These are phyloP conservation scores for Alloascoidea africana DNA, from an alignment of 805 yeast species.

Conservation along the genomic window DNA sequence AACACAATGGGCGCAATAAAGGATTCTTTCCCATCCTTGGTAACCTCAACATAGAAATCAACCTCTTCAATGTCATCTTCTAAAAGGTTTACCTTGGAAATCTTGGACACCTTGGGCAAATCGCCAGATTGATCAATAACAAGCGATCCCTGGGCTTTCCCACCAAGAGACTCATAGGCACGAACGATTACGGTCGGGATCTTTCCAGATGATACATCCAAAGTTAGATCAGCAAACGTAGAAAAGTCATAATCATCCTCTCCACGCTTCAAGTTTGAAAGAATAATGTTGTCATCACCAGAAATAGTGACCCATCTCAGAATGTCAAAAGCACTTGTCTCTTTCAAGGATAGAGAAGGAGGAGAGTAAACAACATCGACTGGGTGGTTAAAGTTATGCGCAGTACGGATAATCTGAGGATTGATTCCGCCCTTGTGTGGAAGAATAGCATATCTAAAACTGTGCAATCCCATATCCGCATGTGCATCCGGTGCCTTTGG, in stretches of 20 bases:
- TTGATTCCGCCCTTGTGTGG: conserved; percentile 69
- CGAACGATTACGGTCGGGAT: conserved; percentile 49
- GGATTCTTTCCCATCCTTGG: conserved; percentile 10
- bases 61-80: conserved; percentile 23
- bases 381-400: conserved; percentile 65
- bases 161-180: conserved; percentile 83
- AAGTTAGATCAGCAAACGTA: conserved; percentile 22
- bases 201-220: conserved; percentile 17
- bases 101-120: conserved; percentile 33
- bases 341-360: conserved; percentile 1
- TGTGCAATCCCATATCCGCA: conserved; percentile 89
- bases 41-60: conserved; percentile 11
- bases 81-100: conserved; percentile 27
- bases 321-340: conserved; percentile 7
- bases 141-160: conserved; percentile 40
- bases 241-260: conserved; percentile 51
- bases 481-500: conserved; percentile 90
- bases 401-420: conserved; percentile 52
- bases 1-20: conserved; percentile 27
- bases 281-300: conserved; percentile 45
- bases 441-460: conserved; percentile 65
- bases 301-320: conserved; percentile 19
- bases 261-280: conserved; percentile 73
- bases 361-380: conserved; percentile 11
- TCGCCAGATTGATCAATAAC: conserved; percentile 17